phyloP scores from a whole-genome alignment of 208 protist species.

The Naegleria fowleri region DNA sequence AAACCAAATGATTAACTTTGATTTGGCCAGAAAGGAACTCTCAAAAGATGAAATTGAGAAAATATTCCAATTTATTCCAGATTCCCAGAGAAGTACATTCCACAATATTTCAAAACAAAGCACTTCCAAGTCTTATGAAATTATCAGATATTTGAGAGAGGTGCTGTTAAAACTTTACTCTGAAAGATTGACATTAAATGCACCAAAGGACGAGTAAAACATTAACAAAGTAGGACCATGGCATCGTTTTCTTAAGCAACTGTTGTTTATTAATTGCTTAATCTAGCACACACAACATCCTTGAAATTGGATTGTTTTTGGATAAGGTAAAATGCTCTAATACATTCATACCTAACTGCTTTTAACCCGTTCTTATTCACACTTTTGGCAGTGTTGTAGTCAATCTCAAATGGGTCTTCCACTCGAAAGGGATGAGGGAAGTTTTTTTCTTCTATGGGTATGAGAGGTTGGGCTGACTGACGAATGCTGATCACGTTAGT shows the following conservation, averaged over 20 bases:
- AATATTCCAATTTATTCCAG: background rate
- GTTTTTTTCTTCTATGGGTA: background rate
- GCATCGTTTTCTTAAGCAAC: too few relatives aligned
- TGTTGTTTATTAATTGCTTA: background rate
- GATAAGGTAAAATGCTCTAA: background rate
- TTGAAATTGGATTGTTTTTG: constrained; percentile 8
- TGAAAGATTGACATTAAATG: background rate
- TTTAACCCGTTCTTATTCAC: background rate
- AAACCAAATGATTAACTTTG: constrained; percentile 13
- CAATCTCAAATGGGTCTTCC: constrained; percentile 21
- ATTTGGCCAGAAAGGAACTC: background rate
- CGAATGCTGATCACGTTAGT: background rate
- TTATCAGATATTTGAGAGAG: background rate
- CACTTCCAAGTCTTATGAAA: background rate
- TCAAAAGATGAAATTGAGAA: background rate
- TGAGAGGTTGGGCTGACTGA: background rate
- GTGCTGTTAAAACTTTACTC: background rate
- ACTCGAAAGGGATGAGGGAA: background rate
- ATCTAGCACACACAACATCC: background rate
- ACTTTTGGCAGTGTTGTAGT: background rate
- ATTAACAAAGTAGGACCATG: background rate
- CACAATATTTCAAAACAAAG: background rate
- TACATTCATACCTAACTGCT: background rate
- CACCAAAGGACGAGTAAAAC: background rate
- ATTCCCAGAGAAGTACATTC: background rate